phyloP scores from a whole-genome alignment of 2,329 filamentous ascomycete genomes.

The Chaetomiaceae sp. region DNA sequence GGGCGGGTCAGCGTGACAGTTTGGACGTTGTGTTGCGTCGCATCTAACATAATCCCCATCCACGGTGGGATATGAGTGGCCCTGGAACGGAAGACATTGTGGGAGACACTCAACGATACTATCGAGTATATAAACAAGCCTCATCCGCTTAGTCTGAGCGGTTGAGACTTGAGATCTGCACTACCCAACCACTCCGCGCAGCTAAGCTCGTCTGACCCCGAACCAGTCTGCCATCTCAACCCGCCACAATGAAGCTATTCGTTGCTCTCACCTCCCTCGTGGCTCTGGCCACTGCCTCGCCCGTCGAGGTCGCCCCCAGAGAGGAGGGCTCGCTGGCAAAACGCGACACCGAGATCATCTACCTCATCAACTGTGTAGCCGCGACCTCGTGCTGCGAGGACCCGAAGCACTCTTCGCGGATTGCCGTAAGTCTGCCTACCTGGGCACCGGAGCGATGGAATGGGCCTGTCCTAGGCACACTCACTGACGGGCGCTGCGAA shows the following conservation, averaged over 20 bases:
- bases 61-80: too few relatives aligned
- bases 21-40: background rate
- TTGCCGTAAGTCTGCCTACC: background rate
- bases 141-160: background rate
- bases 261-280: conserved; percentile 2
- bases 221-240: background rate
- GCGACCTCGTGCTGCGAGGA: background rate
- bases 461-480: too few relatives aligned
- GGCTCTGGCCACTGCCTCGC: conserved; percentile 1
- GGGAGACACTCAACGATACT: too few relatives aligned
- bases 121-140: background rate
- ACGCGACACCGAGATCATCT: conserved; percentile 10
- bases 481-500: too few relatives aligned
- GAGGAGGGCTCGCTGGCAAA: background rate
- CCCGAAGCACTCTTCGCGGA: background rate
- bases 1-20: background rate
- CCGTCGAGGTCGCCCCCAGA: background rate
- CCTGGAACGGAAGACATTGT: too few relatives aligned
- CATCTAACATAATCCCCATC: background rate
- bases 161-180: background rate
- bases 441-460: too few relatives aligned
- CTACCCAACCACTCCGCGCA: too few relatives aligned
- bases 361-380: conserved; percentile 3
- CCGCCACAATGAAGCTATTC: conserved; percentile 2
- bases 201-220: too few relatives aligned